Base-by-base conservation (phyloP, 441 rosid species). In the Eutrema salsugineum region DNA sequence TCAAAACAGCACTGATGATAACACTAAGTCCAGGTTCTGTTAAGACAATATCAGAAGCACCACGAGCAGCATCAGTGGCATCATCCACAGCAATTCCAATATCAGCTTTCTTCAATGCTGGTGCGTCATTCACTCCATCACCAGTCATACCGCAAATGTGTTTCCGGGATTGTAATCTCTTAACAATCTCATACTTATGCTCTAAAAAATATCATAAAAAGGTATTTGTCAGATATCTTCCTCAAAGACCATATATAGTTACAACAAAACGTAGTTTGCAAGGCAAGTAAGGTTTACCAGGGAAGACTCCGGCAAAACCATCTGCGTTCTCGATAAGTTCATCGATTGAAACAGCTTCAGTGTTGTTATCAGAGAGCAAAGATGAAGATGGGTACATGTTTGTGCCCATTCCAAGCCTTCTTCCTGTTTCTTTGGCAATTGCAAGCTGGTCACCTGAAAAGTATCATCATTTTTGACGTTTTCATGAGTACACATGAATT, bases 11-110 rank as follows among this genome's bases (percentile, higher is more conserved):
- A 27, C 81, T 78, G 38, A 82, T 79, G 70, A 84, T 86, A 27
- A 82, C 90, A 81, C 88, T 86, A 20, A 83, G 77, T 1, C 88
- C 87, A 42, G 88, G 82, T 63, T 88, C 88, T 6, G 85, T 84
- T 3, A 86, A 84, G 38, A 86, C 90, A 76, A 79, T 79, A 67
- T 88, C 90, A 51, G 90, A 84, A 70, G 90, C 90, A 62, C 88
- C 30, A 2, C 79, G 71, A 38, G 88, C 90, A 15, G 86, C 90
- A 49, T 84, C 88, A 9, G 84, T 81, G 0, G 87, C 80, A 76
- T 85, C 81, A n/a, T 82, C 87, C 27, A 85, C 87, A 62, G 87
- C 90, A 14, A 85, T 87, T 22, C 88, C 92, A 49, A 83, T 85
- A 60, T 88, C 87, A 48, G 90, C 88, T 71, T 78, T 86, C 82